Evolutionary conservation across 257 asterid species (phyloP), one percentile per base, ranked within the genome.

Genomic region (Catharanthus roseus): DNA sequence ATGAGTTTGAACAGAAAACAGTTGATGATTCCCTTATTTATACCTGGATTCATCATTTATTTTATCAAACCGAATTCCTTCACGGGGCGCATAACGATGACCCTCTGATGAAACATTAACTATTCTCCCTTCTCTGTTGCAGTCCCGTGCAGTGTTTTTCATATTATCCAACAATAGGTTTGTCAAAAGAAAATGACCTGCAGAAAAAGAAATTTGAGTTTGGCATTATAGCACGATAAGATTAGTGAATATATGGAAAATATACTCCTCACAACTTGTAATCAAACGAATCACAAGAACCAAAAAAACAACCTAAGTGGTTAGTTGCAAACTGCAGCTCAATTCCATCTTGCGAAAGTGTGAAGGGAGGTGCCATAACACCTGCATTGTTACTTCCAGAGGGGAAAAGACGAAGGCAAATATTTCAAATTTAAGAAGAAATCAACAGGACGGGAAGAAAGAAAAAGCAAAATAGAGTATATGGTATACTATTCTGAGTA

Each of bases 321-420:
- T 89, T 89, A 55, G 96, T 89, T 3, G 96, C 95, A 75, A 89
- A 89, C 69, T 89, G 96, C 87, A 86, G 64, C 61, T 89, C 96
- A 73, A 87, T 80, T 75, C 85, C 85, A 77, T 89, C 95, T 69
- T 79, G 82, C 0, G 96, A 87, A 34, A 86, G 92, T 75, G 63
- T 70, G 78, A 81, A 86, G 5, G 89, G 88, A 15, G 85, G 78
- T 54, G 86, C 90, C 92, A 89, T 80, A 72, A 89, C 76, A 67
- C 96, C 96, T 74, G 96, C 96, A 81, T 89, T 89, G 75, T 89
- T 87, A 81, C 96, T 89, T 72, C 74, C 56, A 74, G 57, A 1
- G 39, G 64, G 44, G 11, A 2, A 38, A n/a, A 19, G 45, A 66
- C 3, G 49, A 70, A 63, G 29, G 65, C 38, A 45, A 5, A 70